Evolutionary conservation across 2,329 filamentous ascomycete genomes (phyloP).

Genomic region (Hymenoscyphus fructigenus): DNA sequence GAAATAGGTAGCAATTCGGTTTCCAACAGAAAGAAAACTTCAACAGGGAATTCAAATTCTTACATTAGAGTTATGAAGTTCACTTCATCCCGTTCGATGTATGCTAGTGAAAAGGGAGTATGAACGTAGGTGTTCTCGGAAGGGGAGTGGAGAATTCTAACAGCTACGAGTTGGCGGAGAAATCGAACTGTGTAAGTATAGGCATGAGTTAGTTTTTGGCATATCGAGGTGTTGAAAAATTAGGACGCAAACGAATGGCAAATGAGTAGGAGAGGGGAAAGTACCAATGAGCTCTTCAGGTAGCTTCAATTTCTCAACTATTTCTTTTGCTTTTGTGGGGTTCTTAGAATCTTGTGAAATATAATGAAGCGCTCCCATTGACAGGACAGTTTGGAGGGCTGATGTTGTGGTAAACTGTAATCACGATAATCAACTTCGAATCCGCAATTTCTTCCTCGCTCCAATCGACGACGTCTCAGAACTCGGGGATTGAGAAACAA

Average conservation of each 20-base stretch:
- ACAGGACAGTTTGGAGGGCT: conserved; percentile 28
- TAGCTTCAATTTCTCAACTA: conserved; percentile 22
- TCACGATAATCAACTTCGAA: neutral
- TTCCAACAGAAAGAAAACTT: neutral
- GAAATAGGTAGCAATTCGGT: neutral
- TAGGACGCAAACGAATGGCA: neutral
- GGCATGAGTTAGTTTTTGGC: neutral
- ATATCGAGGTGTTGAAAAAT: neutral
- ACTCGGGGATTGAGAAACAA: neutral
- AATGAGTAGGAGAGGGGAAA: neutral
- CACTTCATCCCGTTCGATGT: conserved; percentile 30
- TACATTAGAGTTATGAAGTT: conserved; percentile 29
- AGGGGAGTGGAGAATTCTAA: conserved; percentile 33
- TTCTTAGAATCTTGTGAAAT: conserved; percentile 31
- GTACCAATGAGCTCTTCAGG: conserved; percentile 32
- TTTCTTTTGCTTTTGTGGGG: conserved; percentile 27
- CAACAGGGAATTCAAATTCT: neutral
- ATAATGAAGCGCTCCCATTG: conserved; percentile 29
- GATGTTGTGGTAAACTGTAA: conserved; percentile 23
- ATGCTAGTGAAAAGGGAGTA: conserved; percentile 33
- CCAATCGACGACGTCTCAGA: too few species aligned
- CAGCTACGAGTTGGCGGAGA: conserved; percentile 35
- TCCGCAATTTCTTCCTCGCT: too few species aligned
- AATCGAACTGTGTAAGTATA: conserved; percentile 24
- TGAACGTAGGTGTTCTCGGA: conserved; percentile 34